Base-by-base conservation (phyloP, 2,329 filamentous ascomycete species). In the Claviceps paspali region DNA sequence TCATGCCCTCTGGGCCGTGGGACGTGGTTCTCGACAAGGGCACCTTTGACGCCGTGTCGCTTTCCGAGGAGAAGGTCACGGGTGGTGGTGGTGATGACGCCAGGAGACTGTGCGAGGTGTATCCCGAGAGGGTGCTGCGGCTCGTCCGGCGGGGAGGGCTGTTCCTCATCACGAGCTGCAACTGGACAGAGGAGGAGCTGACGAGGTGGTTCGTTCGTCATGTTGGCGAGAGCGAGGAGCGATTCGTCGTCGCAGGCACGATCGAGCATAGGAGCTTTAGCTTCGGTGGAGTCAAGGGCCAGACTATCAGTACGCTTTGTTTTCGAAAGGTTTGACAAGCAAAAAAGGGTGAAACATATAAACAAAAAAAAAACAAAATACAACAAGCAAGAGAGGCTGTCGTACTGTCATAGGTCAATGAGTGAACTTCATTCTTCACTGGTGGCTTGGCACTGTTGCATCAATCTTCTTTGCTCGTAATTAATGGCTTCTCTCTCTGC, bases 11-110 rank as follows among this genome's bases (percentile, higher is more conserved):
- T n/a, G n/a, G n/a, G n/a, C n/a, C n/a, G 1, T 96, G 87, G 63
- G 86, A 96, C 57, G 75, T 95, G 0, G 79, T 95, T 0, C 70
- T 95, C n/a, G 91, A 98, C 60, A 98, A 98, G 62, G 91, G 91
- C 31, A 98, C 91, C 1, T 98, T 96, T 55, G 91, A 98, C 63
- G 91, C 91, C 9, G 81, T 98, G 24, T 86, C 78, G 35, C 64
- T 96, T n/a, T 73, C 68, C 37, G 66, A 67, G 39, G 74, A 77
- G 45, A 56, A 52, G 22, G 64, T 67, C 45, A n/a, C n/a, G n/a
- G n/a, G n/a, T n/a, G n/a, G n/a, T n/a, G n/a, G n/a, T n/a, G n/a
- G n/a, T n/a, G 53, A 56, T 11, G 53, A 56, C 12, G 76, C 70
- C 1, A 62, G 72, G 27, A 70, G 80, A 38, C 65, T 82, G 10